These are phyloP conservation scores for Lipomyces japonicus DNA, from an alignment of 805 yeast species.

Conservation along the genomic window DNA sequence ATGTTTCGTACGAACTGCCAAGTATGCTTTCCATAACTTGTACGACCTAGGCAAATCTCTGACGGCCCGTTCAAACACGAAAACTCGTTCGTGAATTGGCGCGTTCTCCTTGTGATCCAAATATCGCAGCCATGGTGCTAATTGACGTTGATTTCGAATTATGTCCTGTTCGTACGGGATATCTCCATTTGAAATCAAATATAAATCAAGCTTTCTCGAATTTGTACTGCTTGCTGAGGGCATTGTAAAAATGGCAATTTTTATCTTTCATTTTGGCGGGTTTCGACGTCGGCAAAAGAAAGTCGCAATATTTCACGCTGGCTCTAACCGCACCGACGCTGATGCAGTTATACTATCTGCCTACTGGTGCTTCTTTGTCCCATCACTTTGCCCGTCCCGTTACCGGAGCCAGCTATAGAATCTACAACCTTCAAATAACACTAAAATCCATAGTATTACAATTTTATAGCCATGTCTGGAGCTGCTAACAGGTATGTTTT, in stretches of 20 bases:
- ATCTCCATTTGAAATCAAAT: conserved; percentile 40
- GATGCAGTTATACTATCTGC: too few relatives aligned
- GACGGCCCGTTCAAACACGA: conserved; percentile 53
- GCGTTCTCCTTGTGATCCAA: conserved; percentile 36
- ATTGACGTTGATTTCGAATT: conserved; percentile 38
- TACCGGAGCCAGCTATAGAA: too few relatives aligned
- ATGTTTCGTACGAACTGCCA: conserved; percentile 42
- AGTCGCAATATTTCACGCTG: too few relatives aligned
- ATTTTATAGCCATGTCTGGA: conserved; percentile 29
- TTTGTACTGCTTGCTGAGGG: not conserved
- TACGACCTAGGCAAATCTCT: conserved; percentile 44
- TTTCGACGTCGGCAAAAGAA: too few relatives aligned
- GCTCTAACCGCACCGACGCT: too few relatives aligned
- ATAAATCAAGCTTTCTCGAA: conserved; percentile 9
- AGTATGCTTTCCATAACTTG: conserved; percentile 53
- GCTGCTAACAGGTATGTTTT: conserved; percentile 24
- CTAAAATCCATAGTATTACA: too few relatives aligned
- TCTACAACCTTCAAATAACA: too few relatives aligned
- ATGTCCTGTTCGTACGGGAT: conserved; percentile 48
- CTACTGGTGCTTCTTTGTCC: too few relatives aligned
- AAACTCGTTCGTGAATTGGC: conserved; percentile 35
- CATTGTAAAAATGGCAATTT: too few relatives aligned
- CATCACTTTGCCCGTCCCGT: too few relatives aligned
- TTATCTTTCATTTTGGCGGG: too few relatives aligned
- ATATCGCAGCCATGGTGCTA: conserved; percentile 43